phyloP scores from a whole-genome alignment of 352 stramenopile species.

The Pythium brassicae region DNA sequence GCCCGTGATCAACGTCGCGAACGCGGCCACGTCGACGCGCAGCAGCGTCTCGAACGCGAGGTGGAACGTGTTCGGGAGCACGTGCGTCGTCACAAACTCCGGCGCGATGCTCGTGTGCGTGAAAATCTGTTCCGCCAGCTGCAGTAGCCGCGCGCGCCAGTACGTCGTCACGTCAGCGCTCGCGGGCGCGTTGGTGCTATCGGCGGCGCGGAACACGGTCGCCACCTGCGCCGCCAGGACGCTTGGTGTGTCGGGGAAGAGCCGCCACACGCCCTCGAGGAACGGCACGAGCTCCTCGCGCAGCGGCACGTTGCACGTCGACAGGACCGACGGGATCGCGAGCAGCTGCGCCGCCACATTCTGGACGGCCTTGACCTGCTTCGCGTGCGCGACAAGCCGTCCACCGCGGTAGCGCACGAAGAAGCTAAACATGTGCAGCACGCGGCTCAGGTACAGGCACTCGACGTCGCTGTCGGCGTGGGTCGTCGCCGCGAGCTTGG shows the following conservation, averaged over 20 bases:
- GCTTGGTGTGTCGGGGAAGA: conserved; percentile 40
- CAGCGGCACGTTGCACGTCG: conserved; percentile 28
- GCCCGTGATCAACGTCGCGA: conserved; percentile 47
- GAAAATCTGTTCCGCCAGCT: conserved; percentile 44
- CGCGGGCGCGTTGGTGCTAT: conserved; percentile 2
- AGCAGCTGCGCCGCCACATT: conserved; percentile 39
- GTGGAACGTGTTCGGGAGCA: conserved; percentile 55
- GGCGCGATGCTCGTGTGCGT: conserved; percentile 45
- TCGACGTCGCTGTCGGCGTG: conserved; percentile 34
- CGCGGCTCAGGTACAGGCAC: conserved; percentile 61
- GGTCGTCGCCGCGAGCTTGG: conserved; percentile 37
- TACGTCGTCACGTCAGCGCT: conserved; percentile 22
- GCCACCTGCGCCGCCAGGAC: conserved; percentile 36
- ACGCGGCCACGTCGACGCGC: conserved; percentile 28
- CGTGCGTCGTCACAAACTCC: conserved; percentile 44
- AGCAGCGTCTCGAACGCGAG: conserved; percentile 49
- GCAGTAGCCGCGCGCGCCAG: conserved; percentile 48
- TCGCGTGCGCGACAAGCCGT: conserved; percentile 35
- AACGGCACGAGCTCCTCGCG: conserved; percentile 40
- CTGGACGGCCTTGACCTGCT: conserved; percentile 36
- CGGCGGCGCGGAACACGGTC: conserved; percentile 36
- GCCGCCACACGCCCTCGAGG: conserved; percentile 62
- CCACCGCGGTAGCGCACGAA: conserved; percentile 60
- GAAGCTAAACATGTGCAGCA: conserved; percentile 47
- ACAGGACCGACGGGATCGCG: conserved; percentile 35